Evolutionary conservation across 805 yeast species (phyloP).

Genomic region (Debaryomyces hansenii): DNA sequence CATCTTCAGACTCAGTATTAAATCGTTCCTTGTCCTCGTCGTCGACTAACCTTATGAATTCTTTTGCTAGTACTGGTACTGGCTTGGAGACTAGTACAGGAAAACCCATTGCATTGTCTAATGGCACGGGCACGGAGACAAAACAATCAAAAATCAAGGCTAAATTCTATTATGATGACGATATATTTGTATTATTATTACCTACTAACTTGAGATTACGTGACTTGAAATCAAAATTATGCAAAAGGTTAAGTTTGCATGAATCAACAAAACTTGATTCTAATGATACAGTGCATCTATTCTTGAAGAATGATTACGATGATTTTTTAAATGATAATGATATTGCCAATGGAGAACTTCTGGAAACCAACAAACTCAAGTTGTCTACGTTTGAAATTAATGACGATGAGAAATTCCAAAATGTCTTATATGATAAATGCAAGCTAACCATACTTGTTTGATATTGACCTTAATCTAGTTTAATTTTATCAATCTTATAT

Average conservation of each 20-base stretch:
- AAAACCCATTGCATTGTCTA: background rate
- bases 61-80: background rate
- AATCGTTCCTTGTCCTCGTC: constrained; percentile 21
- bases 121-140: constrained; percentile 9
- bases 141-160: constrained; percentile 50
- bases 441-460: constrained; percentile 34
- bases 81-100: background rate
- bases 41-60: constrained; percentile 16
- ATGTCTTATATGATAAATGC: constrained; percentile 41
- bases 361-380: constrained; percentile 22
- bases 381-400: constrained; percentile 37
- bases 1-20: constrained; percentile 8
- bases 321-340: constrained; percentile 34
- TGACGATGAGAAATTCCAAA: constrained; percentile 40
- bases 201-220: constrained; percentile 47
- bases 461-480: background rate
- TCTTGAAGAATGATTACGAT: constrained; percentile 42
- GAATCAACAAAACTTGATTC: constrained; percentile 12
- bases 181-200: constrained; percentile 70
- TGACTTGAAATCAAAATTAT: constrained; percentile 52
- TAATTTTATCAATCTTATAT: no score
- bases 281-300: constrained; percentile 30
- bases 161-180: constrained; percentile 77
- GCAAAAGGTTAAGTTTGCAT: constrained; percentile 48
- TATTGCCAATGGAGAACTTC: constrained; percentile 27